Base-by-base conservation (phyloP, 2,329 filamentous ascomycete species). In the Microcera coccophila region DNA sequence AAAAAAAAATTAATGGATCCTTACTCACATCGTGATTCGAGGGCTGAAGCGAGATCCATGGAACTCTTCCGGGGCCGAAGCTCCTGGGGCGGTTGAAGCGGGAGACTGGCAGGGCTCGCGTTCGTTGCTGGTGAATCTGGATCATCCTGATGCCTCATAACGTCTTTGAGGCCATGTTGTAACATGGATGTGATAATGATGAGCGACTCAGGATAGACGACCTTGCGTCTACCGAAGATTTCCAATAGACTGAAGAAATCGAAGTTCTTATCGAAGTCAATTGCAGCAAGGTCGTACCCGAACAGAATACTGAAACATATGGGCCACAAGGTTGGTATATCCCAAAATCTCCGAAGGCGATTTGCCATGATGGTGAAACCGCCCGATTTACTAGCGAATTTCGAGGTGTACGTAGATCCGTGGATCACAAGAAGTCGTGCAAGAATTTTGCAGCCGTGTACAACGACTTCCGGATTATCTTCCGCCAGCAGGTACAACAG, bases 301-400 rank as follows among this genome's bases (percentile, higher is more conserved):
- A 98, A 95, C 3, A 98, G 67, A 17, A 97, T 85, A 40, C 87
- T 84, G 64, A 98, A 87, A 59, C 87, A 90, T 33, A 93, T 84
- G 0, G 85, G 82, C 93, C 93, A 97, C 19, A 97, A 67, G 0
- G 82, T 80, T 3, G 90, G 80, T 14, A 90, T 78, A 57, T 87
- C 84, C 91, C 93, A 98, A 82, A 90, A 96, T 56, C 84, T 75
- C 59, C 84, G 89, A 4, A 98, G 68, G 22, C 88, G 80, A 56
- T 86, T 79, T 28, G 85, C 85, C 80, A 97, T 84, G 48, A 96
- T 85, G 24, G 76, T 75, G 62, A 96, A 96, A 2, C 94, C 94
- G 21, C 89, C 88, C 10, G 85, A 89, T 66, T 94, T 95, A 12
- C 64, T 70, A 1, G 83, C 76, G 53, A 98, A 96, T 58, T 95